Percentiles rank a stretch among this genome's conserved stretches.
phyloP scores from a whole-genome alignment of 495 filamentous ascomycete species.

The Trichoderma gamsii region DNA sequence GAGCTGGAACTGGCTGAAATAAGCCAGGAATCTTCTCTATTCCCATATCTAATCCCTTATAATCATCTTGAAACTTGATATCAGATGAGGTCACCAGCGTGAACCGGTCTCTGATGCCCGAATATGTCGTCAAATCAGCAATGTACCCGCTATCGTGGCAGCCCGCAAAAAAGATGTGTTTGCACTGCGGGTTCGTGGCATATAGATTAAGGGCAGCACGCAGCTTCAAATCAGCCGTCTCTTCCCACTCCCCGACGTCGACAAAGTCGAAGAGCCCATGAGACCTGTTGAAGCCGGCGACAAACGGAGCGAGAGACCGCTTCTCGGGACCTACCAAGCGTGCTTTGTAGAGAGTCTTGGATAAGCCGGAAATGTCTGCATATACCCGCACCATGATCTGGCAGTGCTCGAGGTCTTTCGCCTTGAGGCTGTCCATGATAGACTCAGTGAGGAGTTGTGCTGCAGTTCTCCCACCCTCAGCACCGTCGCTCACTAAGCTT shows the following conservation, averaged over 20 bases:
- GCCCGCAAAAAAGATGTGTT: conserved; percentile 59
- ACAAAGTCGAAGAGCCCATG: conserved; percentile 56
- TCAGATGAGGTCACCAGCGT: conserved; percentile 41
- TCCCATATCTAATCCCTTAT: conserved; percentile 29
- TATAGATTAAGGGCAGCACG: conserved; percentile 46
- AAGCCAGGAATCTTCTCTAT: conserved; percentile 41
- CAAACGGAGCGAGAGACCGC: conserved; percentile 46
- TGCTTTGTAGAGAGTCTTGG: conserved; percentile 34
- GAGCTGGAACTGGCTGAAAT: conserved; percentile 35
- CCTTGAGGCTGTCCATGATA: conserved; percentile 43
- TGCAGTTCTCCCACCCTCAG: conserved; percentile 52
- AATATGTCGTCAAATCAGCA: conserved; percentile 47
- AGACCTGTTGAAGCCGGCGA: conserved; percentile 53
- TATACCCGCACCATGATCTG: conserved; percentile 58
- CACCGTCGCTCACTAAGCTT: conserved; percentile 42
- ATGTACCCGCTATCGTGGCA: conserved; percentile 59
- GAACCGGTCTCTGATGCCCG: conserved; percentile 35
- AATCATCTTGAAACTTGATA: conserved; percentile 27
- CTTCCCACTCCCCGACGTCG: conserved; percentile 55
- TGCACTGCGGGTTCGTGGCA: conserved; percentile 55
- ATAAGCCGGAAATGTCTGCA: conserved; percentile 40
- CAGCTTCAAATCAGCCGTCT: conserved; percentile 56
- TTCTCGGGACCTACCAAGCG: conserved; percentile 46
- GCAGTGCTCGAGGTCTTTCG: conserved; percentile 43
- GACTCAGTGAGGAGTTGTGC: conserved; percentile 48